Conservation (phyloP, 169 alveolate genomes). For the Neospora caninum region DNA sequence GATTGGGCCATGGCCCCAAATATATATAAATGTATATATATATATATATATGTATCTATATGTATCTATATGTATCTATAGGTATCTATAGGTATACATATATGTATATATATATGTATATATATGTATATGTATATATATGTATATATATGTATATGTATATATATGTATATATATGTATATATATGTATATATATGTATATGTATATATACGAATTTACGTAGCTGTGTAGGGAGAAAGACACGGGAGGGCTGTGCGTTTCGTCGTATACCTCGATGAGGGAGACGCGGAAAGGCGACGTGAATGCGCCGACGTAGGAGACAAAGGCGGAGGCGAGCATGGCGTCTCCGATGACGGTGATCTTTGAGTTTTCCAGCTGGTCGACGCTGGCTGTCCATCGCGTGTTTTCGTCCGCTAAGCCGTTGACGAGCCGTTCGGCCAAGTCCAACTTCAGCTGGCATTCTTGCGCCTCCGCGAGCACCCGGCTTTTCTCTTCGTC, state of each 20-base stretch:
- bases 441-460: conserved; percentile 87
- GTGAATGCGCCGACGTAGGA: conserved; percentile 96
- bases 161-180: no score
- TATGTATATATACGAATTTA: background rate
- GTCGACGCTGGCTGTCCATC: conserved; percentile 95
- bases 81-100: background rate
- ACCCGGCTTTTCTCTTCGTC: conserved; percentile 86
- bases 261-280: conserved; percentile 79
- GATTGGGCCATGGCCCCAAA: no score
- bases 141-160: no score
- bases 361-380: conserved; percentile 86
- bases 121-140: no score
- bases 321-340: conserved; percentile 94
- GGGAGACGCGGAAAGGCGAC: conserved; percentile 87
- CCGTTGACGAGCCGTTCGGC: conserved; percentile 95
- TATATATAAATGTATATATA: background rate
- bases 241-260: no score
- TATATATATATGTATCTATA: background rate
- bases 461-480: conserved; percentile 90
- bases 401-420: conserved; percentile 93
- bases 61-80: background rate
- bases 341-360: conserved; percentile 94
- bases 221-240: no score
- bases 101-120: no score
- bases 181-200: background rate